Conservation (phyloP, 2,329 filamentous ascomycete species). For the Geosmithia morbida region DNA sequence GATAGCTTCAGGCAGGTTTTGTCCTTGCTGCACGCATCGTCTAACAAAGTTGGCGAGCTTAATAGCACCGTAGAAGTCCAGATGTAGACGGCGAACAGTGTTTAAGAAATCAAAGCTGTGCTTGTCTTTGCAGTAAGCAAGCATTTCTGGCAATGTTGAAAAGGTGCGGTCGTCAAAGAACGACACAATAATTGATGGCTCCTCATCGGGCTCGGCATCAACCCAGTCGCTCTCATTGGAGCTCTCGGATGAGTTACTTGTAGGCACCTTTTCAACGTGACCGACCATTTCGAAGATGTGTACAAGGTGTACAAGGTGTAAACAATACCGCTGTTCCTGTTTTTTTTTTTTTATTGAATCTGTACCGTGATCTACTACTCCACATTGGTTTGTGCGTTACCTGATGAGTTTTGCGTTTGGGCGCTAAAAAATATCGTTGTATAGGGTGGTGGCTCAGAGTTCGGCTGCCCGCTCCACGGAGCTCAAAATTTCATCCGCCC, state of each 20-base stretch:
- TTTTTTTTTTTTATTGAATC: background rate
- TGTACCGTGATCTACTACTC: background rate
- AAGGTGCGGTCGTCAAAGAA: constrained; percentile 56
- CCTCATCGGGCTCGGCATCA: constrained; percentile 47
- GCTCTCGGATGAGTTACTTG: constrained; percentile 10
- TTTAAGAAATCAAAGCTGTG: constrained; percentile 53
- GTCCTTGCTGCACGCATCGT: constrained; percentile 26
- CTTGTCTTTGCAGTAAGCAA: constrained; percentile 52
- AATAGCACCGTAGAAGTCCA: constrained; percentile 62
- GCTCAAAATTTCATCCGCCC: background rate
- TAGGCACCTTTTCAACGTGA: constrained; percentile 10
- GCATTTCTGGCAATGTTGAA: constrained; percentile 47
- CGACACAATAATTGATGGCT: constrained; percentile 47
- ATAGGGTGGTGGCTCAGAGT: background rate
- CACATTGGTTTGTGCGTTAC: background rate
- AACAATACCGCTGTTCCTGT: background rate
- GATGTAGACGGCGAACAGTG: constrained; percentile 37
- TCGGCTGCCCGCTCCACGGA: background rate
- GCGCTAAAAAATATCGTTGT: background rate
- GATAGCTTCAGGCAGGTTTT: constrained; percentile 40
- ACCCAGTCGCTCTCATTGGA: constrained; percentile 34
- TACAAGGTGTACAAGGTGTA: no score
- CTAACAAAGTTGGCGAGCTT: constrained; percentile 62
- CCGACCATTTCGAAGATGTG: constrained; percentile 9
- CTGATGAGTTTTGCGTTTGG: background rate